phyloP scores from a whole-genome alignment of 805 yeast genomes.

The Nematodospora valgi region DNA sequence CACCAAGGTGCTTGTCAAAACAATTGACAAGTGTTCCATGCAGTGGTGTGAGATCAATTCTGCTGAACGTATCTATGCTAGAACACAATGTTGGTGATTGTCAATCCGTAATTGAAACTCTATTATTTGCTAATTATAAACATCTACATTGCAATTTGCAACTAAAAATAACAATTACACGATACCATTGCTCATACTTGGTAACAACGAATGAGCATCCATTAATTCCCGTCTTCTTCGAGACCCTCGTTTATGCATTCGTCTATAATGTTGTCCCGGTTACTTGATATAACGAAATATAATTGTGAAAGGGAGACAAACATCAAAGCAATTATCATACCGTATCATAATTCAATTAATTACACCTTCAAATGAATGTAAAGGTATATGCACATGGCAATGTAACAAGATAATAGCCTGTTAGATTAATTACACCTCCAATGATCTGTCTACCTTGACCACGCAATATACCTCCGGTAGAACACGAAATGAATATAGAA shows the following conservation, averaged over 20 bases:
- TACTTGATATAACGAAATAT: conserved; percentile 37
- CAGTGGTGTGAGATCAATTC: too few relatives aligned
- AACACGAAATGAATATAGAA: conserved; percentile 44
- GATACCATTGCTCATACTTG: conserved; percentile 27
- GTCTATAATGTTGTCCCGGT: conserved; percentile 41
- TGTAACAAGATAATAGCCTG: conserved; percentile 47
- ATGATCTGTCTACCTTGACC: conserved; percentile 59
- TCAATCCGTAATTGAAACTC: too few relatives aligned
- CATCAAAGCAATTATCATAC: conserved; percentile 41
- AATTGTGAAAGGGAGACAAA: conserved; percentile 40
- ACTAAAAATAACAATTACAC: too few relatives aligned
- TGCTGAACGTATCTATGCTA: too few relatives aligned
- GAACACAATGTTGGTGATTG: too few relatives aligned
- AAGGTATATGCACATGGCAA: conserved; percentile 45
- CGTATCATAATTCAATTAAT: conserved; percentile 50
- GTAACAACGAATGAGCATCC: conserved; percentile 29
- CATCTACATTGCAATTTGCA: too few relatives aligned
- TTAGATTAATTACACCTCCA: conserved; percentile 50
- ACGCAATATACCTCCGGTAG: conserved; percentile 52
- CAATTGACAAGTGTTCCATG: too few relatives aligned
- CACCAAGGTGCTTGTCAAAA: too few relatives aligned
- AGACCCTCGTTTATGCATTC: conserved; percentile 43
- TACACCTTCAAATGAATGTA: conserved; percentile 39
- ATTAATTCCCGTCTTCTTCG: conserved; percentile 31
- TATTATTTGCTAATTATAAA: too few relatives aligned